Evolutionary conservation across 2,329 filamentous ascomycete genomes (phyloP).

Genomic region (Alternaria brassicicola): DNA sequence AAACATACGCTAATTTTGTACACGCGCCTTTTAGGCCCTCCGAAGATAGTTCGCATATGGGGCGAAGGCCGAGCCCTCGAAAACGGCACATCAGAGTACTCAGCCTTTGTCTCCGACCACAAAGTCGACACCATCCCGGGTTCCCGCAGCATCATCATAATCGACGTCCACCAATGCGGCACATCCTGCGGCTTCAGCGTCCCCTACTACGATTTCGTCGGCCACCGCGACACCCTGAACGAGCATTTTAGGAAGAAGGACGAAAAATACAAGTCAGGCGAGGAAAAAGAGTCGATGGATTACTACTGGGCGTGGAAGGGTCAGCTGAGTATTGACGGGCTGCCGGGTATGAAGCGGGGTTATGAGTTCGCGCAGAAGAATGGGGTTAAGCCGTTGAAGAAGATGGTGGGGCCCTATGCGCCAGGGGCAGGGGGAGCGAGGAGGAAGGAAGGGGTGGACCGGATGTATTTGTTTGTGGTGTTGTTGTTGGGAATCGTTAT

Average conservation of each 20-base stretch:
- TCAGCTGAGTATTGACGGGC: conserved; percentile 52
- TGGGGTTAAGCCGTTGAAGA: conserved; percentile 50
- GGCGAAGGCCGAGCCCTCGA: conserved; percentile 49
- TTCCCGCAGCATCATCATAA: conserved; percentile 48
- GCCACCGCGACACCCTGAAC: conserved; percentile 49
- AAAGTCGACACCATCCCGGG: conserved; percentile 48
- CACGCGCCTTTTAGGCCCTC: conserved; percentile 49
- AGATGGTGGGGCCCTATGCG: conserved; percentile 50
- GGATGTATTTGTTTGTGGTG: conserved; percentile 34
- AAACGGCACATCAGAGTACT: conserved; percentile 45
- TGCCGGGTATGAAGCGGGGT: conserved; percentile 52
- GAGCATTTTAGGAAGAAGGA: conserved; percentile 51
- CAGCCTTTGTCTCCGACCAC: conserved; percentile 41
- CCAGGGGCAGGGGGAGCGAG: conserved; percentile 21
- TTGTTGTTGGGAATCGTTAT: conserved; percentile 41
- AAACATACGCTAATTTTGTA: too few species aligned
- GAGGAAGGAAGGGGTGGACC: conserved; percentile 9
- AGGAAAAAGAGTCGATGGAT: conserved; percentile 51
- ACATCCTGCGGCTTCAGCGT: conserved; percentile 53
- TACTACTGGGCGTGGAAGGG: conserved; percentile 55
- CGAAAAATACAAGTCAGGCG: conserved; percentile 42
- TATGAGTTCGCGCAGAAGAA: conserved; percentile 46
- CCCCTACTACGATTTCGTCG: conserved; percentile 53
- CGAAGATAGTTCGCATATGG: conserved; percentile 53
- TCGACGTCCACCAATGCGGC: conserved; percentile 54